Conservation (phyloP, 2,329 filamentous ascomycete species). For the Botrytis hyacinthi region DNA sequence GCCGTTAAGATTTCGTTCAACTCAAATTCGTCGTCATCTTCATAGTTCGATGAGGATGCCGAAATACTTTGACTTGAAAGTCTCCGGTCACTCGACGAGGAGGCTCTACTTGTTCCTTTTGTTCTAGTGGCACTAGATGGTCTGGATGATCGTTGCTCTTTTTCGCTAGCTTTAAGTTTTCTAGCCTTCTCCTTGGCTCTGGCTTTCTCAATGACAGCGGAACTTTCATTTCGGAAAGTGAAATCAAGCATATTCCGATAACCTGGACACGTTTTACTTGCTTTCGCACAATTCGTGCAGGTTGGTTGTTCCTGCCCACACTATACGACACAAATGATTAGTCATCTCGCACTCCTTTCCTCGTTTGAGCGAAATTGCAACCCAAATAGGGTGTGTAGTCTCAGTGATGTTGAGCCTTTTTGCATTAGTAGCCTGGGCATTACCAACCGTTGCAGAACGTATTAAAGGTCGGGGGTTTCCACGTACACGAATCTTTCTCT, state of each 20-base stretch:
- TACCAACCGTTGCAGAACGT: not conserved
- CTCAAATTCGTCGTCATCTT: not conserved
- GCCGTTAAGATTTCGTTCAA: not conserved
- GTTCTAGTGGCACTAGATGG: not conserved
- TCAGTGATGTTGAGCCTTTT: not conserved
- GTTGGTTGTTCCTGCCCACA: constrained; percentile 51
- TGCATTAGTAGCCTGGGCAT: not conserved
- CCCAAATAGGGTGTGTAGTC: not conserved
- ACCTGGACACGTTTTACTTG: constrained; percentile 50
- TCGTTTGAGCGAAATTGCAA: constrained; percentile 12
- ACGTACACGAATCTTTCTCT: constrained; percentile 11
- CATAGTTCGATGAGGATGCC: not conserved
- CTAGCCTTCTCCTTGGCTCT: constrained; percentile 29
- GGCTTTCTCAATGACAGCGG: constrained; percentile 53
- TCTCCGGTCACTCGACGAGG: not conserved
- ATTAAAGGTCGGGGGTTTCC: not conserved
- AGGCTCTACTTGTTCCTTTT: constrained; percentile 1
- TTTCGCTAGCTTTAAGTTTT: constrained; percentile 28
- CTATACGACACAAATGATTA: constrained; percentile 36
- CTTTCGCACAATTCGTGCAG: constrained; percentile 54
- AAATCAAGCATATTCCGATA: constrained; percentile 56
- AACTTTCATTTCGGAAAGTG: constrained; percentile 57
- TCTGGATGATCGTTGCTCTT: constrained; percentile 21
- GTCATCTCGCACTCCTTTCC: constrained; percentile 11
- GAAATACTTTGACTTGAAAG: not conserved